Conservation (phyloP, 2,329 filamentous ascomycete species). For the Ceratocystis eucalypticola region DNA sequence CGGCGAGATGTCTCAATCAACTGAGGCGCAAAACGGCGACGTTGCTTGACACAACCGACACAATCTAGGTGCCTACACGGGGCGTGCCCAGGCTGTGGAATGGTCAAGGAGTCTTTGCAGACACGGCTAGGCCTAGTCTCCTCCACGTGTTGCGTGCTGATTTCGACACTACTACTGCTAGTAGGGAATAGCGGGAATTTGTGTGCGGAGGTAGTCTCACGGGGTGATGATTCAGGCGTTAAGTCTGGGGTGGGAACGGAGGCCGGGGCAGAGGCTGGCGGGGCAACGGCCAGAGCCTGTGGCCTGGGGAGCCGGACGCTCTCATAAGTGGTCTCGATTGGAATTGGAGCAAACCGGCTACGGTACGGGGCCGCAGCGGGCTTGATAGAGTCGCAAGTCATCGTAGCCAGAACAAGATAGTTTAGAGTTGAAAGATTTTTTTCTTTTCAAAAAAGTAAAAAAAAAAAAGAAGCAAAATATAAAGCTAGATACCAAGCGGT, state of each 20-base stretch:
- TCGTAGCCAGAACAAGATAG: conserved; percentile 15
- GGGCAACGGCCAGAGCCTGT: not conserved
- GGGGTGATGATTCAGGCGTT: conserved; percentile 41
- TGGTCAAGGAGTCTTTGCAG: not conserved
- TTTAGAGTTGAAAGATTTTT: not conserved
- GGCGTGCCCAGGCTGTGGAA: not conserved
- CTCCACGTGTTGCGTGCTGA: conserved; percentile 11
- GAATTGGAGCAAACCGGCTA: conserved; percentile 52
- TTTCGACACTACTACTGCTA: not conserved
- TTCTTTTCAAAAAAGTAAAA: too few relatives aligned
- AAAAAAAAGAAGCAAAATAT: too few relatives aligned
- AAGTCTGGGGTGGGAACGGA: conserved; percentile 44
- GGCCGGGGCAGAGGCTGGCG: not conserved
- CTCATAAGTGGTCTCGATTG: conserved; percentile 58
- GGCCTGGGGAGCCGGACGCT: conserved; percentile 33
- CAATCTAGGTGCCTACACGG: not conserved
- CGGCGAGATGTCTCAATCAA: conserved; percentile 68
- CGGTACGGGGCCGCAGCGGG: conserved; percentile 25
- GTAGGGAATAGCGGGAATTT: not conserved
- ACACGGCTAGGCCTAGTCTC: not conserved
- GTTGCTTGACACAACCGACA: conserved; percentile 6
- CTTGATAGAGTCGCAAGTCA: conserved; percentile 7
- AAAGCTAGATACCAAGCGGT: not conserved
- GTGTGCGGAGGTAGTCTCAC: conserved; percentile 19
- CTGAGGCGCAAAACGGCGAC: conserved; percentile 56